These are phyloP conservation scores for Haberlea rhodopensis DNA, from an alignment of 257 asterid genomes.

Conservation along the genomic window DNA sequence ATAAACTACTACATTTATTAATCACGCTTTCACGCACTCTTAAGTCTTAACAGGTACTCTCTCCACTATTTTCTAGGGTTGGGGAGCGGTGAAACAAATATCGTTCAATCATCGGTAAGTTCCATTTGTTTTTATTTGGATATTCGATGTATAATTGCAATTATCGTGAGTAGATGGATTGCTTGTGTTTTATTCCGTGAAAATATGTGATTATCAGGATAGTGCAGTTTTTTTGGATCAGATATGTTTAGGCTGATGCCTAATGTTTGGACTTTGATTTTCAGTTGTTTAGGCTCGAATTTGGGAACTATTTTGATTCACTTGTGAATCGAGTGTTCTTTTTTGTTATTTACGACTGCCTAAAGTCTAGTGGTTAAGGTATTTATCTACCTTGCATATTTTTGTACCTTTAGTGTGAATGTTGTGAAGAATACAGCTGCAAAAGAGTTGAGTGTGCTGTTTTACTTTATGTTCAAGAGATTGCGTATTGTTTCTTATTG, in stretches of 20 bases:
- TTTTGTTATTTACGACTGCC: background rate
- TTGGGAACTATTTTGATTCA: conserved; percentile 51
- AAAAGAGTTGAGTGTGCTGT: conserved; percentile 1
- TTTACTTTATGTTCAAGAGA: background rate
- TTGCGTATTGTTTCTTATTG: background rate
- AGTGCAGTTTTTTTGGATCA: conserved; percentile 30
- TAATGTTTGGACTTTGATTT: conserved; percentile 29
- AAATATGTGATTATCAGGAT: conserved; percentile 10
- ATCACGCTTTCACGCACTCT: background rate
- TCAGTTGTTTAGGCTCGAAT: conserved; percentile 39
- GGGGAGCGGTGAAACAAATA: background rate
- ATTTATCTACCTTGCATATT: conserved; percentile 12
- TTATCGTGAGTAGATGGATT: conserved; percentile 25
- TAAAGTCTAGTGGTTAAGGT: conserved; percentile 16
- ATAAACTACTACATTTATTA: too few species aligned
- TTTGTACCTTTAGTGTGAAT: conserved; percentile 14
- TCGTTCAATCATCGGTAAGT: conserved; percentile 31
- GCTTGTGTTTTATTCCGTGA: background rate
- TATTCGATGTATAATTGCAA: background rate
- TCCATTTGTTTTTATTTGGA: conserved; percentile 22
- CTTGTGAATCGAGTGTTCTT: background rate
- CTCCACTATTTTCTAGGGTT: background rate
- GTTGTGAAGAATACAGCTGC: conserved; percentile 17
- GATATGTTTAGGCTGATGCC: conserved; percentile 21
- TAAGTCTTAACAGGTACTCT: background rate